Evolutionary conservation across 495 filamentous ascomycete genomes (phyloP).

Genomic region (Tirmania nivea): DNA sequence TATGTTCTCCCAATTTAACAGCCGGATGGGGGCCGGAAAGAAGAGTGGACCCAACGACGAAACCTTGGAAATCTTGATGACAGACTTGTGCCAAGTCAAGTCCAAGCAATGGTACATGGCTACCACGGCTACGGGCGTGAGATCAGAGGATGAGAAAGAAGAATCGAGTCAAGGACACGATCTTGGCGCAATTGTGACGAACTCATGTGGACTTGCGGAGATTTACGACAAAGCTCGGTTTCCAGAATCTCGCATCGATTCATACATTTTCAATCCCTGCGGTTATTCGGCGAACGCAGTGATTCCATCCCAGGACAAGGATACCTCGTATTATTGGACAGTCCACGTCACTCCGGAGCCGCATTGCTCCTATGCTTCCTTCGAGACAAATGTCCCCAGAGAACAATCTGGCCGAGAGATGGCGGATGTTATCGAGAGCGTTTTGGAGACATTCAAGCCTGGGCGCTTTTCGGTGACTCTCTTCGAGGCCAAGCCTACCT

Average conservation of each 20-base stretch:
- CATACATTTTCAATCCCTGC: constrained; percentile 91
- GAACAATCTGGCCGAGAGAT: constrained; percentile 73
- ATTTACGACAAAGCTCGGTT: constrained; percentile 74
- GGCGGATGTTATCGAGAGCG: constrained; percentile 74
- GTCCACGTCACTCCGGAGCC: constrained; percentile 97
- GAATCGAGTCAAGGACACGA: constrained; percentile 84
- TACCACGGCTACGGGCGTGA: background rate
- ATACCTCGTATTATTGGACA: constrained; percentile 76
- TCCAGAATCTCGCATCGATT: constrained; percentile 83
- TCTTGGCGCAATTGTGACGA: constrained; percentile 78
- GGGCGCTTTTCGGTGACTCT: constrained; percentile 92
- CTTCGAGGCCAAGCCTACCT: constrained; percentile 65
- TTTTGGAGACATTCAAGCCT: constrained; percentile 85
- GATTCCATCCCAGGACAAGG: constrained; percentile 52
- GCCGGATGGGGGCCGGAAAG: constrained; percentile 20
- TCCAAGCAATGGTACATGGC: constrained; percentile 84
- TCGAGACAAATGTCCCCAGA: constrained; percentile 96
- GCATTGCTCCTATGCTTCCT: constrained; percentile 94
- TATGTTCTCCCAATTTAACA: constrained; percentile 23
- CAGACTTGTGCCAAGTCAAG: constrained; percentile 77
- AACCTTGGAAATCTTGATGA: constrained; percentile 96
- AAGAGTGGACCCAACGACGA: constrained; percentile 40
- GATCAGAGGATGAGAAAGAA: constrained; percentile 49
- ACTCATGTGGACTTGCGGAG: constrained; percentile 69
- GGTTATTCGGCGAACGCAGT: constrained; percentile 97